Conservation (phyloP, 1,139 yeast species). For the Yarrowia galli region DNA sequence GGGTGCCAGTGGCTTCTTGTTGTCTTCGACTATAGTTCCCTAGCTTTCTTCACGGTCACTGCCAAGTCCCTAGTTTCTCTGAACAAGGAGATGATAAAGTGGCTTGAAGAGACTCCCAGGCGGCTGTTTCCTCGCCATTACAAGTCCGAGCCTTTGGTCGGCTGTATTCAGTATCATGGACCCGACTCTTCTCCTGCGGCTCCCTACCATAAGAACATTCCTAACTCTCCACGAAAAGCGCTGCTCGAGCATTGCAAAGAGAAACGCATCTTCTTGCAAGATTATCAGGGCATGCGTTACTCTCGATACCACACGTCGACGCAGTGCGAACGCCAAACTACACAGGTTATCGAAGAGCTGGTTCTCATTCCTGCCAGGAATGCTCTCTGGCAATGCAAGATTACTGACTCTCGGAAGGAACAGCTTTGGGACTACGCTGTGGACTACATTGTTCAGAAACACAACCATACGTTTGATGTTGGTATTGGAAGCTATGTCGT, state of each 20-base stretch:
- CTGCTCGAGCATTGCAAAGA: constrained; percentile 6
- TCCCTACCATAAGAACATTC: constrained; percentile 22
- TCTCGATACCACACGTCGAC: constrained; percentile 16
- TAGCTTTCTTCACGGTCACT: constrained; percentile 15
- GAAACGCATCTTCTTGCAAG: constrained; percentile 13
- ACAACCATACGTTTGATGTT: constrained; percentile 26
- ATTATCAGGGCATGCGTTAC: constrained; percentile 27
- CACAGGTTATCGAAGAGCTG: constrained; percentile 31
- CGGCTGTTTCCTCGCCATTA: constrained; percentile 4
- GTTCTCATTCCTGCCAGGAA: constrained; percentile 27
- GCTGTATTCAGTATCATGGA: constrained; percentile 27
- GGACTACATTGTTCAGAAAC: constrained; percentile 22
- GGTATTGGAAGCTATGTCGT: constrained; percentile 27
- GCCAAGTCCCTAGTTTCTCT: not conserved
- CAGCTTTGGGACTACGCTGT: constrained; percentile 33
- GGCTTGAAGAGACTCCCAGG: constrained; percentile 14
- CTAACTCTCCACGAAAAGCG: constrained; percentile 7
- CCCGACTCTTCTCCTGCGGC: constrained; percentile 31
- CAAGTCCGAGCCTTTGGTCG: constrained; percentile 1
- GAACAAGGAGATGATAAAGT: constrained; percentile 2
- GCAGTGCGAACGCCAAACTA: constrained; percentile 7
- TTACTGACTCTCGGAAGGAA: not conserved
- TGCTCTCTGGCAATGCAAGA: constrained; percentile 6
- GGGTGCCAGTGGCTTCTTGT: constrained; percentile 18
- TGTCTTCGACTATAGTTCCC: constrained; percentile 17